Evolutionary conservation across 1,284 basidiomycete genomes (phyloP).

Genomic region (Tylopilus sp.): DNA sequence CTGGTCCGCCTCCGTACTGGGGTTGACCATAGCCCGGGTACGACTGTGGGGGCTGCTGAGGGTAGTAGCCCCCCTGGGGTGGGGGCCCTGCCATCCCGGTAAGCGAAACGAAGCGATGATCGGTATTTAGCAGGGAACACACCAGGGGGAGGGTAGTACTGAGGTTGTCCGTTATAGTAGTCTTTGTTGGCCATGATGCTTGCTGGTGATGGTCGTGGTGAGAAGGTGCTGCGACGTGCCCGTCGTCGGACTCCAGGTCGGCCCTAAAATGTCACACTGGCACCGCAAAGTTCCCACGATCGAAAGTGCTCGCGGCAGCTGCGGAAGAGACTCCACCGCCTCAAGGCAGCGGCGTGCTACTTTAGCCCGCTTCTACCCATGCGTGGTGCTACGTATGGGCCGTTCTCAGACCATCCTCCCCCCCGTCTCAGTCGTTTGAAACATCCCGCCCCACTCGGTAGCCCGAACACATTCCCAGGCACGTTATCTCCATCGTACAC

Average conservation of each 20-base stretch:
- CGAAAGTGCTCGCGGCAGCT: not conserved
- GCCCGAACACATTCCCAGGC: slow-evolving; percentile 16
- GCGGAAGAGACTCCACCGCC: slow-evolving; percentile 16
- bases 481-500: slow-evolving; percentile 9
- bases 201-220: slow-evolving; percentile 16
- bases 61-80: slow-evolving; percentile 68
- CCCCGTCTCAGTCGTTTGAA: not conserved
- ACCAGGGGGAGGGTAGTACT: slow-evolving; percentile 71
- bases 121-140: slow-evolving; percentile 13
- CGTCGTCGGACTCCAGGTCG: slow-evolving; percentile 7
- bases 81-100: slow-evolving; percentile 44
- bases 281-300: slow-evolving; percentile 21
- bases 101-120: not conserved
- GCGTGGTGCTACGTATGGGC: slow-evolving; percentile 13
- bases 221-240: slow-evolving; percentile 5
- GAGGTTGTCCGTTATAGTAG: slow-evolving; percentile 58
- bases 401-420: too few species aligned
- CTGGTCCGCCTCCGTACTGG: slow-evolving; percentile 27
- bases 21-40: slow-evolving; percentile 47
- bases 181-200: slow-evolving; percentile 67
- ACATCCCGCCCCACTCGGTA: slow-evolving; percentile 5
- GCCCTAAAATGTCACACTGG: slow-evolving; percentile 28
- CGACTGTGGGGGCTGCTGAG: slow-evolving; percentile 69
- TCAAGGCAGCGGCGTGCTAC: slow-evolving; percentile 23
- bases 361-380: not conserved